Base-by-base conservation (phyloP, 208 protist species). In the Crithidia fasciculata region DNA sequence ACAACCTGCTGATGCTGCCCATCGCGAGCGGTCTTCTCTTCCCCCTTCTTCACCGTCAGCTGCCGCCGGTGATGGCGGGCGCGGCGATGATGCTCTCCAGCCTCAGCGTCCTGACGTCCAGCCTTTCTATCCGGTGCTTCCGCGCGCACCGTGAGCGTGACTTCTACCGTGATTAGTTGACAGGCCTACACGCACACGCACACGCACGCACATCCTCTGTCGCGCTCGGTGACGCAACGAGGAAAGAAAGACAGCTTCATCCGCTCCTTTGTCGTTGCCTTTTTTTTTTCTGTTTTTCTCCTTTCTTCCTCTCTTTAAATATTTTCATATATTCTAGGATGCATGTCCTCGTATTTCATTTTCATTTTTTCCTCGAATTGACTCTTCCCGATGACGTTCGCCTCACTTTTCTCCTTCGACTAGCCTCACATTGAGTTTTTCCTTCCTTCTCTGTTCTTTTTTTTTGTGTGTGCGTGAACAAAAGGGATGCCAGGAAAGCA, bases 1-100 rank as follows among this genome's bases (percentile, higher is more conserved):
- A 96, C 86, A 97, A 97, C 69, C 2, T 93, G 18, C 41, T 96
- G 43, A 95, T 96, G 82, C 71, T 97, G 37, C 92, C 94, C 40
- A 15, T 96, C 37, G 94, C 94, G 28, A 91, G 86, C 52, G 92
- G 92, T 0, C 69, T 91, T 37, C 69, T 95, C 19, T 95, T 83
- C 62, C 92, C 92, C 13, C 28, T 94, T 4, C 47, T 95, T 10
- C 83, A 85, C 44, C 41, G 85, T 12, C 86, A 85, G 73, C 72
- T 97, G 0, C 89, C 88, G 3, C 92, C 92, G 8, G 73, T 97
- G 15, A 5, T 86, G 50, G 89, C 90, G 2, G 90, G 90, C 7
- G 73, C 80, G 4, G 90, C 92, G 12, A 97, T 97, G 92, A 79
- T 95, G 55, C 44, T 87, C 39, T 92, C 84, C 16, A 94, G 87